Base-by-base conservation (phyloP, 1,284 basidiomycete species). In the Tilletia caries region DNA sequence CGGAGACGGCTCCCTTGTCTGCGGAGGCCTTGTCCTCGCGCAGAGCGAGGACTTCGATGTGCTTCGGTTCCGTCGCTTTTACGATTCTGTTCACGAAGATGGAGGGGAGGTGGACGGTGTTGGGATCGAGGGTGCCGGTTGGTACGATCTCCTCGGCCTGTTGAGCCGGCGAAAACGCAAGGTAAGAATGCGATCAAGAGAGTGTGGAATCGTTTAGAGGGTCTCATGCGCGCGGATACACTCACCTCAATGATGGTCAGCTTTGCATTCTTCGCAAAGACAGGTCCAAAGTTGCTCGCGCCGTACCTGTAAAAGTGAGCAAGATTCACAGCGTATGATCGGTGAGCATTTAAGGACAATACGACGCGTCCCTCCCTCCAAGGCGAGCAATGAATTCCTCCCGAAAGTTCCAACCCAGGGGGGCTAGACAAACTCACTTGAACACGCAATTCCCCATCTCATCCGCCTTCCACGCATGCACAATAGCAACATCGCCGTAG, bases 401-500 rank as follows among this genome's bases (percentile, higher is more conserved):
- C 37, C 37, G 5, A 2, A 2, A 41, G 37, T 41, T 2, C 37
- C 2, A n/a, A n/a, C n/a, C n/a, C n/a, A n/a, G n/a, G n/a, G n/a
- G n/a, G n/a, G n/a, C n/a, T n/a, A 41, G 2, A 41, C 37, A 41
- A 1, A n/a, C 64, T 65, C 68, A 81, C 75, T 84, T 73, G 82
- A 85, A 85, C 2, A 84, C 71, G 67, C 83, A 83, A 74, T 85
- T 85, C 25, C 85, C 85, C 62, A 82, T 81, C 82, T 93, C 92
- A 82, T 98, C 95, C 15, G 90, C 95, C 85, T 96, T 97, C 93
- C 93, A 96, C 6, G 93, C 95, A 70, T 91, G 88, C 62, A 98
- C 86, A 82, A 98, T 91, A 29, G 94, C 95, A 67, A 93, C 89
- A 83, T 94, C 92, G 33, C 91, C 93, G 50, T 89, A 86, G 78